Conservation (phyloP, 495 filamentous ascomycete genomes). For the Neurospora intermedia region DNA sequence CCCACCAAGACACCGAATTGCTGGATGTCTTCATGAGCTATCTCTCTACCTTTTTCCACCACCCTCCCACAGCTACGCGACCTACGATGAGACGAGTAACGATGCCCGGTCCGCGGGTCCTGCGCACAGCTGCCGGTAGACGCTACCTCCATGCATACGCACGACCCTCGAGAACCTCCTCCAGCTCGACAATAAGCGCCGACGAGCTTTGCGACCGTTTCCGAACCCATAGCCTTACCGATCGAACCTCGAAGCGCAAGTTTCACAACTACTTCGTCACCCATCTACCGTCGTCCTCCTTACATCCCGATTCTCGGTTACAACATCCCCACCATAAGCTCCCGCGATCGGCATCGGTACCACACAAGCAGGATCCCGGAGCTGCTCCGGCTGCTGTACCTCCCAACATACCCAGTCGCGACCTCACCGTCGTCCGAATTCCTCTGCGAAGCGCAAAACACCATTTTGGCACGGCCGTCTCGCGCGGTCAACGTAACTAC, state of each 20-base stretch:
- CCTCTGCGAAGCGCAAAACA: slow-evolving; percentile 89
- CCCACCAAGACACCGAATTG: slow-evolving; percentile 3
- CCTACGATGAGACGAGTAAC: background rate
- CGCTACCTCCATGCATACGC: slow-evolving; percentile 10
- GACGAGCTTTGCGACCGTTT: slow-evolving; percentile 2
- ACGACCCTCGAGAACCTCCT: slow-evolving; percentile 4
- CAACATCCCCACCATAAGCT: slow-evolving; percentile 64
- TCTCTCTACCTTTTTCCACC: slow-evolving; percentile 37
- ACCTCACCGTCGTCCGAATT: slow-evolving; percentile 96
- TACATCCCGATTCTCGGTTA: slow-evolving; percentile 72
- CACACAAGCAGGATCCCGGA: slow-evolving; percentile 51
- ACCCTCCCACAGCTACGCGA: slow-evolving; percentile 4
- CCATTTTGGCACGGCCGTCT: slow-evolving; percentile 74
- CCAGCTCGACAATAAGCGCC: background rate
- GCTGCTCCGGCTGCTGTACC: slow-evolving; percentile 45
- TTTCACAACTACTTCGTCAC: slow-evolving; percentile 98
- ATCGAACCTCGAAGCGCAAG: slow-evolving; percentile 32
- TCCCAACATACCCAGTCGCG: slow-evolving; percentile 51
- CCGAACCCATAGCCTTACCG: background rate
- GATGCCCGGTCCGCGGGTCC: slow-evolving; percentile 6
- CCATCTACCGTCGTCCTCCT: slow-evolving; percentile 82
- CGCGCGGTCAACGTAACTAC: slow-evolving; percentile 68
- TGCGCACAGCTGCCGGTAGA: slow-evolving; percentile 8
- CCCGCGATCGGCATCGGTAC: slow-evolving; percentile 71
- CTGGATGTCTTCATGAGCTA: slow-evolving; percentile 36